Percentiles rank a stretch among this genome's conserved stretches.
These are phyloP conservation scores for Castanea sativa DNA, from an alignment of 306 rosid genomes.

Conservation along the genomic window DNA sequence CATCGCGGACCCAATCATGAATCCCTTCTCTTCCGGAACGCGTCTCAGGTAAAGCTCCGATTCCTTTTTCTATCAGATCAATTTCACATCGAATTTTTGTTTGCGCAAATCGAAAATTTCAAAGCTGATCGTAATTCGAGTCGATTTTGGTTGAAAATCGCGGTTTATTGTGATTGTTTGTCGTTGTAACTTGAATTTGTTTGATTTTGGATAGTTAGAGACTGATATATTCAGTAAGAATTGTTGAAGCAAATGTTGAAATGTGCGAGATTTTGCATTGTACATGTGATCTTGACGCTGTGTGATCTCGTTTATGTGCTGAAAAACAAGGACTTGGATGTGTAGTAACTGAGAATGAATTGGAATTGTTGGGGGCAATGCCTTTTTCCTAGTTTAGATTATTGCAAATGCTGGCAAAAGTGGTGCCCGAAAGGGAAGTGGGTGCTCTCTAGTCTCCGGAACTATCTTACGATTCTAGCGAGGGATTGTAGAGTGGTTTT, in stretches of 20 bases:
- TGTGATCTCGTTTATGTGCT: neutral
- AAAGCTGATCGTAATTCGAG: neutral
- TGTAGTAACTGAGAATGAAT: neutral
- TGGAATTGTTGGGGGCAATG: neutral
- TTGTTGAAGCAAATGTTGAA: slow-evolving; percentile 18
- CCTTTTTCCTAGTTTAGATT: neutral
- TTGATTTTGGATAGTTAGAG: slow-evolving; percentile 7
- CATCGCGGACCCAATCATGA: slow-evolving; percentile 58
- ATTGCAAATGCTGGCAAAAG: neutral
- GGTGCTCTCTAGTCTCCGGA: neutral
- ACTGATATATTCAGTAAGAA: slow-evolving; percentile 4
- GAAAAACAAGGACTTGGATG: neutral
- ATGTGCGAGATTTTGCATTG: neutral
- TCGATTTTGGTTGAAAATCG: neutral
- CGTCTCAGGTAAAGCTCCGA: slow-evolving; percentile 74
- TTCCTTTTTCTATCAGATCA: slow-evolving; percentile 35
- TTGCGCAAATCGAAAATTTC: too few relatives aligned
- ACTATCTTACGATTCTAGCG: neutral
- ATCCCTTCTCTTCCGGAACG: slow-evolving; percentile 97
- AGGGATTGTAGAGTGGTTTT: neutral
- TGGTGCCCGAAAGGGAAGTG: neutral
- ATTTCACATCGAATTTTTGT: neutral
- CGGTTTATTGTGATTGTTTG: neutral
- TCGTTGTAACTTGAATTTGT: slow-evolving; percentile 1
- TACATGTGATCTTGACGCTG: neutral